These are phyloP conservation scores for Acorus gramineus DNA, from an alignment of 106 monocot species.

Conservation along the genomic window DNA sequence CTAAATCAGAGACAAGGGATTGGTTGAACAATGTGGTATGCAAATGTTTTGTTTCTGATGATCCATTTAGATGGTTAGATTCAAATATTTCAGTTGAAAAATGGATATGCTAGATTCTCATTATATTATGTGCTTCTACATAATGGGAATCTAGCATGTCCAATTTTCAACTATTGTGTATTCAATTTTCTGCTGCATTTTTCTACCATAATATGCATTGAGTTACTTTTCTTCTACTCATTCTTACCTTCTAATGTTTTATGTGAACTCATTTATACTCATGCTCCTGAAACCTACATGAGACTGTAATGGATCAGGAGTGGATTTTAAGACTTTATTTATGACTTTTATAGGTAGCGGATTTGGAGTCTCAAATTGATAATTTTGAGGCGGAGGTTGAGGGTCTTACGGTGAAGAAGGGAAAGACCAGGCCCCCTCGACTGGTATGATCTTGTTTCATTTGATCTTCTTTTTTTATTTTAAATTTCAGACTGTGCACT, in stretches of 20 bases:
- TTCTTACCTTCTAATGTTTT: not conserved
- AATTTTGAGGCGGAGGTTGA: slow-evolving; percentile 92
- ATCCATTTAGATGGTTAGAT: no score
- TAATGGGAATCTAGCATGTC: no score
- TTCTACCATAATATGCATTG: not conserved
- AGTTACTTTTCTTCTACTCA: not conserved
- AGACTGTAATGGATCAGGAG: no score
- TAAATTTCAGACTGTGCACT: not conserved
- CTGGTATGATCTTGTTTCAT: slow-evolving; percentile 37
- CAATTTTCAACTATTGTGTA: no score
- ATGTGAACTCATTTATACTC: no score
- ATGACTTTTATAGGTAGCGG: slow-evolving; percentile 55
- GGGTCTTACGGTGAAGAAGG: slow-evolving; percentile 90
- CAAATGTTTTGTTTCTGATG: not conserved
- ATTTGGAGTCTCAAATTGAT: slow-evolving; percentile 90
- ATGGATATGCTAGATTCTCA: no score
- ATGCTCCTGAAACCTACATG: no score
- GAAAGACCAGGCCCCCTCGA: slow-evolving; percentile 79
- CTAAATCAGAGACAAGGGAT: slow-evolving; percentile 95
- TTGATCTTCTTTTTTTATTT: not conserved
- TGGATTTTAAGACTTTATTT: slow-evolving; percentile 5
- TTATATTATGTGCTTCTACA: no score
- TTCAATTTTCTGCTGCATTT: not conserved
- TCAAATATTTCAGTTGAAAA: no score
- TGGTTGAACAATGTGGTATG: slow-evolving; percentile 93